A percentile compares a stretch with the other conserved stretches of the same genome.
Evolutionary conservation across 192 early-diverging fungal species (phyloP).

Genomic region (Podila minutissima): DNA sequence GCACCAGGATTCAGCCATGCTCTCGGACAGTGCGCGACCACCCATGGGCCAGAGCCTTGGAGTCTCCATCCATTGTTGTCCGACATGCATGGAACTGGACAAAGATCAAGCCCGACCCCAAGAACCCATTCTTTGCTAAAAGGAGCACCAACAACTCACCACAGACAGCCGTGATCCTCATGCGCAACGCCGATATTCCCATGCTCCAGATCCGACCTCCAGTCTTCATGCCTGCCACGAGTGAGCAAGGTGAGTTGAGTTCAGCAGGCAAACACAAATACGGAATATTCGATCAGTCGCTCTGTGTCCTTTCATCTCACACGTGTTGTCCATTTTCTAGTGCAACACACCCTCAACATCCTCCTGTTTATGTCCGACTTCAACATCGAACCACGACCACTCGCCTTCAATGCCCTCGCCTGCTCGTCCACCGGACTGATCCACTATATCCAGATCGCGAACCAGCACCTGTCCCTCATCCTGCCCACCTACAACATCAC

Average conservation of each 20-base stretch:
- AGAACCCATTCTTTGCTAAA: slow-evolving; percentile 45
- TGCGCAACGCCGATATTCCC: slow-evolving; percentile 42
- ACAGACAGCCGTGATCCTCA: slow-evolving; percentile 39
- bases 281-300: neutral
- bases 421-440: slow-evolving; percentile 47
- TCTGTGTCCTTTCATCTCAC: neutral
- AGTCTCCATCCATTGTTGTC: slow-evolving; percentile 4
- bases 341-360: slow-evolving; percentile 41
- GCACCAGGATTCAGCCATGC: slow-evolving; percentile 17
- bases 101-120: slow-evolving; percentile 49
- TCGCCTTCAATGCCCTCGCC: slow-evolving; percentile 29
- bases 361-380: slow-evolving; percentile 49
- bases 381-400: slow-evolving; percentile 37
- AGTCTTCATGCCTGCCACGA: slow-evolving; percentile 26
- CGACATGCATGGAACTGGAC: slow-evolving; percentile 50
- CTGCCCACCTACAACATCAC: slow-evolving; percentile 41
- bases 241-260: slow-evolving; percentile 42
- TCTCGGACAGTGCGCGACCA: slow-evolving; percentile 9
- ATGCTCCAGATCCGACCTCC: slow-evolving; percentile 43
- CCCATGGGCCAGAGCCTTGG: neutral
- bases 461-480: slow-evolving; percentile 34
- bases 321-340: neutral
- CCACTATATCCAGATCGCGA: slow-evolving; percentile 46
- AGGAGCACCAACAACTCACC: slow-evolving; percentile 39
- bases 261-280: neutral